These are phyloP conservation scores for Rhynchosporium agropyri DNA, from an alignment of 2,329 filamentous ascomycete species.

Conservation along the genomic window DNA sequence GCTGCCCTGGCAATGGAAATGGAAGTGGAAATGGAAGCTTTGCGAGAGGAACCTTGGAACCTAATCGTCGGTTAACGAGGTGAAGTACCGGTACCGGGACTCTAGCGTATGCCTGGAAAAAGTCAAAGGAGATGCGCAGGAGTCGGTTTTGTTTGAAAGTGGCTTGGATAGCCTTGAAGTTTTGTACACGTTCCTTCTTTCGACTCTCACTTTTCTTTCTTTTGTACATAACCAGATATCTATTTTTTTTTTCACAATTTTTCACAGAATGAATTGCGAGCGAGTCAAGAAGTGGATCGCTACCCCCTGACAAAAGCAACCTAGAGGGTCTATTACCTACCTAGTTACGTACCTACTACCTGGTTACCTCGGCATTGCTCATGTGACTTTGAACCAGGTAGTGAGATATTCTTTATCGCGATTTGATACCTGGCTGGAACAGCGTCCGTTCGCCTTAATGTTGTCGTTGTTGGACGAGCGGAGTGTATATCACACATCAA, in stretches of 20 bases:
- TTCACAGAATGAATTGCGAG: neutral
- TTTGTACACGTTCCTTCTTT: neutral
- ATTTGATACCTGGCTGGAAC: too few relatives aligned
- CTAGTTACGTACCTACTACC: too few relatives aligned
- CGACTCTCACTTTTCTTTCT: neutral
- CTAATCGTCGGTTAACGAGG: too few relatives aligned
- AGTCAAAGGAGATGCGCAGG: neutral
- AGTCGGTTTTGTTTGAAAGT: neutral
- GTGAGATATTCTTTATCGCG: too few relatives aligned
- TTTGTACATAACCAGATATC: neutral
- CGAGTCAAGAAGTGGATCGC: neutral
- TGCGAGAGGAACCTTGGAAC: too few relatives aligned
- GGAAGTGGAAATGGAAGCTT: too few relatives aligned
- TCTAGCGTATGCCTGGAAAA: neutral
- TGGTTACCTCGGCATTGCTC: neutral
- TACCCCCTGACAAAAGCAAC: neutral
- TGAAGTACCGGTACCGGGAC: too few relatives aligned
- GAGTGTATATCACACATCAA: neutral
- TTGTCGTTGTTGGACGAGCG: neutral
- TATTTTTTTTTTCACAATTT: too few relatives aligned
- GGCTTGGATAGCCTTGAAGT: conserved; percentile 5
- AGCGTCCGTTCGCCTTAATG: too few relatives aligned
- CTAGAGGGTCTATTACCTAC: neutral
- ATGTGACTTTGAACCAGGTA: neutral
- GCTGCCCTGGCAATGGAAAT: too few relatives aligned